Evolutionary conservation across 1,139 yeast genomes (phyloP).

Genomic region (Suhomyces ambrosiae): DNA sequence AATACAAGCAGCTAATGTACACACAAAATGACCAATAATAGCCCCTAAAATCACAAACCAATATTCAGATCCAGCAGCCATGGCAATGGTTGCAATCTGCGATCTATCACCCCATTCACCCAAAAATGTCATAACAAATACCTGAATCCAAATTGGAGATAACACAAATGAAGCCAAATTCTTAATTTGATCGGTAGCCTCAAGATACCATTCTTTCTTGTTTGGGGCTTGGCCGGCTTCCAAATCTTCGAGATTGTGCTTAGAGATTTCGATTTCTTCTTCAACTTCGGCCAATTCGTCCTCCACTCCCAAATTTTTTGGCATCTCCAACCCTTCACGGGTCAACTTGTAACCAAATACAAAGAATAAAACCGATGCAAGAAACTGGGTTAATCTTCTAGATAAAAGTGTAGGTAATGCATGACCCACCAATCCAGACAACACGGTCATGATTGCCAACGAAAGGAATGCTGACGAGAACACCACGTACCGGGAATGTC

Average conservation of each 20-base stretch:
- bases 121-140: constrained; percentile 90
- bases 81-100: constrained; percentile 95
- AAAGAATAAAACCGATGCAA: constrained; percentile 79
- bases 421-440: constrained; percentile 91
- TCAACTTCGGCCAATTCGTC: constrained; percentile 97
- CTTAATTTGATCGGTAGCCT: constrained; percentile 36
- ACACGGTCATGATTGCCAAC: constrained; percentile 82
- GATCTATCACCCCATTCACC: constrained; percentile 99
- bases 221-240: constrained; percentile 52
- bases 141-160: constrained; percentile 93
- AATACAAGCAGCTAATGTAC: constrained; percentile 88
- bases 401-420: constrained; percentile 85
- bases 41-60: constrained; percentile 91
- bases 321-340: constrained; percentile 81
- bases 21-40: constrained; percentile 83
- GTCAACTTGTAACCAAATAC: constrained; percentile 80
- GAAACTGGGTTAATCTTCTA: constrained; percentile 72
- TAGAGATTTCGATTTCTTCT: constrained; percentile 77
- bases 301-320: constrained; percentile 81
- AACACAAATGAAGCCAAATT: constrained; percentile 64
- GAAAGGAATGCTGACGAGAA: constrained; percentile 89
- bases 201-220: constrained; percentile 27
- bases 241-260: constrained; percentile 53
- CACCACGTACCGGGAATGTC: constrained; percentile 77
- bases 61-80: constrained; percentile 96